Evolutionary conservation across 108 stramenopile genomes (phyloP).

Genomic region (Licmophora abbreviata): DNA sequence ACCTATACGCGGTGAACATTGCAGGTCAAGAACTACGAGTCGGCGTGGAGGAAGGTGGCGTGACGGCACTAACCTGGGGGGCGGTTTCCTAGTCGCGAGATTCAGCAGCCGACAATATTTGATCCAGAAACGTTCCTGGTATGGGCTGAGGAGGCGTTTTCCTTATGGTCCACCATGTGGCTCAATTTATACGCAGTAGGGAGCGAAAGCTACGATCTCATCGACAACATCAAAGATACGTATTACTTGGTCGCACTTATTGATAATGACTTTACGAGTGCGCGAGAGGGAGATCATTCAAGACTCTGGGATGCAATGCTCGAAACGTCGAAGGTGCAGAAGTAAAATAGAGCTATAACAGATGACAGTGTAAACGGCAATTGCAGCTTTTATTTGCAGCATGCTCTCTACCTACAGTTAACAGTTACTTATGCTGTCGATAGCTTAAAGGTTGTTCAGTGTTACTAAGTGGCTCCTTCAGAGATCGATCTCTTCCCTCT

Average conservation of each 20-base stretch:
- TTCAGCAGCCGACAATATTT: constrained; percentile 96
- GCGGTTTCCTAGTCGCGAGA: constrained; percentile 78
- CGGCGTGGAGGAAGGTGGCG: constrained; percentile 51
- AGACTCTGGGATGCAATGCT: neutral
- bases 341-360: too few species aligned
- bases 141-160: constrained; percentile 94
- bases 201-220: constrained; percentile 62
- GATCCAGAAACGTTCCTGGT: constrained; percentile 89
- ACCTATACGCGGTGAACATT: constrained; percentile 78
- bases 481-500: too few species aligned
- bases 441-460: too few species aligned
- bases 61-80: constrained; percentile 92
- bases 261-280: constrained; percentile 79
- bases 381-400: too few species aligned
- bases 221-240: constrained; percentile 83
- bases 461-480: too few species aligned
- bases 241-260: constrained; percentile 92
- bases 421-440: too few species aligned
- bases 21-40: constrained; percentile 43
- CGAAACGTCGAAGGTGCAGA: too few species aligned
- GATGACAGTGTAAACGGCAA: too few species aligned
- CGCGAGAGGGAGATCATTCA: neutral
- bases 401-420: too few species aligned
- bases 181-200: constrained; percentile 88
- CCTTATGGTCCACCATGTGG: constrained; percentile 90